Percentiles rank a stretch among this genome's conserved stretches.
phyloP scores from a whole-genome alignment of 2,329 filamentous ascomycete species.

The Oidium heveae region DNA sequence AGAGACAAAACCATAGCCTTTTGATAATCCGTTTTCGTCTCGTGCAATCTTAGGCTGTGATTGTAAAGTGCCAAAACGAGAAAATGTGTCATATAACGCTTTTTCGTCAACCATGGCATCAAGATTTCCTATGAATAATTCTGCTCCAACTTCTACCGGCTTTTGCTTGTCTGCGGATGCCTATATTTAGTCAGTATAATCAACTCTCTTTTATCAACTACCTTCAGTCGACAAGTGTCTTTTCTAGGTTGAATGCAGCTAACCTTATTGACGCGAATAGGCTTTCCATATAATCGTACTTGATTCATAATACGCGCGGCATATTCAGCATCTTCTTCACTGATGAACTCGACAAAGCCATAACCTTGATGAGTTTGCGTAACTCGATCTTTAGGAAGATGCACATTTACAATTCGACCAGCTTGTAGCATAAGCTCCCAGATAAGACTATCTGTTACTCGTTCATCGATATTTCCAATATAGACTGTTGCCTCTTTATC shows the following conservation, averaged over 20 bases:
- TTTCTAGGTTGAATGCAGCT: constrained; percentile 9
- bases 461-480: constrained; percentile 94
- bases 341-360: constrained; percentile 96
- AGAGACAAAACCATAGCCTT: constrained; percentile 90
- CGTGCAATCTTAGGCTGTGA: constrained; percentile 75
- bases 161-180: constrained; percentile 83
- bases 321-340: constrained; percentile 88
- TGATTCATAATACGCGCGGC: constrained; percentile 93
- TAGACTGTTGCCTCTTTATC: constrained; percentile 97
- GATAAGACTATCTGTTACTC: constrained; percentile 67
- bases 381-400: constrained; percentile 93
- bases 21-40: constrained; percentile 67
- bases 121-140: constrained; percentile 90
- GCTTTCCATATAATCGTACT: constrained; percentile 77
- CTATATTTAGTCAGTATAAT: constrained; percentile 5
- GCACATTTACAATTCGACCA: constrained; percentile 90
- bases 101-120: constrained; percentile 90
- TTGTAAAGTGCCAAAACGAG: constrained; percentile 67
- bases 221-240: neutral
- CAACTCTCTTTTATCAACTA: neutral
- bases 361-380: constrained; percentile 94
- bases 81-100: constrained; percentile 84
- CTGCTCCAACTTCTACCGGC: constrained; percentile 76
- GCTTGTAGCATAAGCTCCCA: constrained; percentile 98
- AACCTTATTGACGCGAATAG: constrained; percentile 86